A percentile compares a stretch with the other conserved stretches of the same genome.
These are phyloP conservation scores for Cystobasidium ongulense DNA, from an alignment of 768 basidiomycete species.

Conservation along the genomic window DNA sequence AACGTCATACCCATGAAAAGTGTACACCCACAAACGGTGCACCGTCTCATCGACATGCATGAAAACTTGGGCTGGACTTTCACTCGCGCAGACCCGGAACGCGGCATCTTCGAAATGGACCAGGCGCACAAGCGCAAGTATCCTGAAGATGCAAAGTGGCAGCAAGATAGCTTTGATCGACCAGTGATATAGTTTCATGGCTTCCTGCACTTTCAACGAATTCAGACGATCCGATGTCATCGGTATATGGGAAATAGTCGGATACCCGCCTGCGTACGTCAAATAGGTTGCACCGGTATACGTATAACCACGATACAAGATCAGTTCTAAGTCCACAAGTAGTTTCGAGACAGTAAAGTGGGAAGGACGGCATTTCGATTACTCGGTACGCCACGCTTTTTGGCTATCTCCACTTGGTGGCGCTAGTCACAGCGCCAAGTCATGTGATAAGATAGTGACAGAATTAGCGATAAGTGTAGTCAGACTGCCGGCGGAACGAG, in stretches of 20 bases:
- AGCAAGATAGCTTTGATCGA: not conserved
- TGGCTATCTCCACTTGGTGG: not conserved
- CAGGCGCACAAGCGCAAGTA: not conserved
- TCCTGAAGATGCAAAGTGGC: conserved; percentile 24
- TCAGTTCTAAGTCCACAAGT: too few relatives aligned
- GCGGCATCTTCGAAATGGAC: conserved; percentile 13
- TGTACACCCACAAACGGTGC: not conserved
- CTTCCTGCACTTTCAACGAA: too few relatives aligned
- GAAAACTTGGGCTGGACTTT: conserved; percentile 8
- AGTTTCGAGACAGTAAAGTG: too few relatives aligned
- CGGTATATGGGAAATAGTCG: too few relatives aligned
- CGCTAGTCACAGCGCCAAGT: not conserved
- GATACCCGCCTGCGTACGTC: too few relatives aligned
- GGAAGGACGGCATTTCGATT: not conserved
- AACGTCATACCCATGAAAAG: conserved; percentile 17
- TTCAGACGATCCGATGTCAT: too few relatives aligned
- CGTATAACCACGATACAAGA: too few relatives aligned
- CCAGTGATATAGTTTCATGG: not conserved
- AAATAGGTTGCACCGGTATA: too few relatives aligned
- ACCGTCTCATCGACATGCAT: conserved; percentile 10
- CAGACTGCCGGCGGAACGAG: too few relatives aligned
- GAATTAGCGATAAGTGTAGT: not conserved
- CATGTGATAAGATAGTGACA: not conserved
- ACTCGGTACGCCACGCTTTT: not conserved
- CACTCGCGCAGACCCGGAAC: conserved; percentile 4